Evolutionary conservation across 495 filamentous ascomycete genomes (phyloP).

Genomic region (Amniculicola lignicola): DNA sequence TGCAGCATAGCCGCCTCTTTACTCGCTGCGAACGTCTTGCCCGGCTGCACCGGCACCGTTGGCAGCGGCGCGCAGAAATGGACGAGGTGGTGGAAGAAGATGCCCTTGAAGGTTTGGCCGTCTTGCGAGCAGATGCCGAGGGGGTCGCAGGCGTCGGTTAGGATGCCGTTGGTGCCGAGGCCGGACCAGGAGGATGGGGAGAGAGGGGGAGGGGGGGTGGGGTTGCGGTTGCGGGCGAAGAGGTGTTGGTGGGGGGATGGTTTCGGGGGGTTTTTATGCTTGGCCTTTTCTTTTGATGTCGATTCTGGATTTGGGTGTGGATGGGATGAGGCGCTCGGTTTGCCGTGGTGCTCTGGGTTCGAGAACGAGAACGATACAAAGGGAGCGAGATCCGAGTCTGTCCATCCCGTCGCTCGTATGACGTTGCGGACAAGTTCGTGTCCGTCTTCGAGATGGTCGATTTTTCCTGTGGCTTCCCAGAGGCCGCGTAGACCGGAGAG

Average conservation of each 20-base stretch:
- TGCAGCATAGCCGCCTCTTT: slow-evolving; percentile 48
- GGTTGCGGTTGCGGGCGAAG: neutral
- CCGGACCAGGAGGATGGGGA: slow-evolving; percentile 56
- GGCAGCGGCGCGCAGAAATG: slow-evolving; percentile 72
- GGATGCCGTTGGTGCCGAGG: slow-evolving; percentile 70
- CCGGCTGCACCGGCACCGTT: slow-evolving; percentile 42
- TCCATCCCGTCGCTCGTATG: slow-evolving; percentile 74
- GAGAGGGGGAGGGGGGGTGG: neutral
- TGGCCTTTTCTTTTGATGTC: neutral
- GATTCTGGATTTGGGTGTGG: no score
- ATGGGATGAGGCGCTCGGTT: no score
- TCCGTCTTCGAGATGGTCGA: slow-evolving; percentile 71
- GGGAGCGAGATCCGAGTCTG: slow-evolving; percentile 32
- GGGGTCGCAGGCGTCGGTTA: slow-evolving; percentile 85
- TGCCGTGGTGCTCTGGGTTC: slow-evolving; percentile 5
- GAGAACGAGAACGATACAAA: slow-evolving; percentile 21
- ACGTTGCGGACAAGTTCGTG: slow-evolving; percentile 69
- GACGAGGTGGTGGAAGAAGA: slow-evolving; percentile 86
- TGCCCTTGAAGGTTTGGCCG: slow-evolving; percentile 90
- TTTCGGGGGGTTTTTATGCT: neutral
- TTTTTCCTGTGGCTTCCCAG: slow-evolving; percentile 65
- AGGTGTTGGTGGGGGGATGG: neutral
- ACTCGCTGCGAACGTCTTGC: slow-evolving; percentile 38
- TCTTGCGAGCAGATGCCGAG: slow-evolving; percentile 75
- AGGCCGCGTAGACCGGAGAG: slow-evolving; percentile 79